A percentile compares a stretch with the other conserved stretches of the same genome.
phyloP scores from a whole-genome alignment of 306 rosid genomes.

The Rosa rugosa region DNA sequence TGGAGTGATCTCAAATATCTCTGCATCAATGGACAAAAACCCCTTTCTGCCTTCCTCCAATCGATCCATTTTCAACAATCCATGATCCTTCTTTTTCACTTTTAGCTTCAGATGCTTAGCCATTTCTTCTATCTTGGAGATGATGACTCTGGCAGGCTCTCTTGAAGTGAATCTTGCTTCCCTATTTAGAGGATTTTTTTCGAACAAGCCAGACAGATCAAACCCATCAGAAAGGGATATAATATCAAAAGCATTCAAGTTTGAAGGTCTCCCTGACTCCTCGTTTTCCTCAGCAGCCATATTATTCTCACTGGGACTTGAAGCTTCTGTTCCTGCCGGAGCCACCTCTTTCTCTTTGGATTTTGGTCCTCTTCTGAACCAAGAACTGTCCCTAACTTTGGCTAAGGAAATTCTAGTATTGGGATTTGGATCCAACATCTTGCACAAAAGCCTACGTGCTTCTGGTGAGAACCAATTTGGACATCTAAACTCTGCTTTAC shows the following conservation, averaged over 20 bases:
- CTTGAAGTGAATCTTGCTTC: conserved; percentile 71
- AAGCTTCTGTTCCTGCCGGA: conserved; percentile 27
- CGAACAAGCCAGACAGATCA: conserved; percentile 72
- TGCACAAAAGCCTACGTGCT: conserved; percentile 44
- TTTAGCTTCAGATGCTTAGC: conserved; percentile 58
- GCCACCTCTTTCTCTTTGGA: conserved; percentile 26
- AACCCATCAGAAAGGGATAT: conserved; percentile 71
- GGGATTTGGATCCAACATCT: conserved; percentile 77
- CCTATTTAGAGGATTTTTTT: conserved; percentile 38
- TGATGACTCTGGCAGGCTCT: conserved; percentile 57
- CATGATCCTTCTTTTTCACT: conserved; percentile 65
- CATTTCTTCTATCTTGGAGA: conserved; percentile 70
- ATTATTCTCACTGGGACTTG: conserved; percentile 32
- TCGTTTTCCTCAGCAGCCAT: conserved; percentile 35
- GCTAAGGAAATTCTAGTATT: conserved; percentile 52
- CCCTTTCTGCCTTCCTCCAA: conserved; percentile 71
- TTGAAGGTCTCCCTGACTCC: conserved; percentile 46
- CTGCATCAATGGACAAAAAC: conserved; percentile 67
- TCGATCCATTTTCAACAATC: conserved; percentile 62
- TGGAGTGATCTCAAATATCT: conserved; percentile 79
- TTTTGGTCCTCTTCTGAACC: conserved; percentile 62
- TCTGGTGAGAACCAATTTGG: conserved; percentile 79
- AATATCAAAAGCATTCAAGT: conserved; percentile 80
- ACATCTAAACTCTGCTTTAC: conserved; percentile 57
- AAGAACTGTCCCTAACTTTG: conserved; percentile 51